Conservation (phyloP, 2,329 filamentous ascomycete genomes). For the Hypoxylon sp. region DNA sequence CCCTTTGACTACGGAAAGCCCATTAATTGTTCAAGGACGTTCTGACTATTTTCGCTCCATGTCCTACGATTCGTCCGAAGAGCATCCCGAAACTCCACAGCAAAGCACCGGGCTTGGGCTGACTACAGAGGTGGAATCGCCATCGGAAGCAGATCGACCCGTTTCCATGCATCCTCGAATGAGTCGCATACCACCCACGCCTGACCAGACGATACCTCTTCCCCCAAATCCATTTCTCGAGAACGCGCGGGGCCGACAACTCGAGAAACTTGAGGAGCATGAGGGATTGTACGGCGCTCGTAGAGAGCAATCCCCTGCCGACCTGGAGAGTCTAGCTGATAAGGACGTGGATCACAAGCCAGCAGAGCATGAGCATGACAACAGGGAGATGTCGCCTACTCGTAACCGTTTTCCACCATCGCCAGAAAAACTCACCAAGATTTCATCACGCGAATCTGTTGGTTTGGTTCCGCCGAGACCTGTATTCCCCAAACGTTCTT, state of each 20-base stretch:
- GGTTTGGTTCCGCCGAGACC: conserved; percentile 61
- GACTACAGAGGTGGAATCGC: conserved; percentile 64
- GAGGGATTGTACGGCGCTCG: conserved; percentile 61
- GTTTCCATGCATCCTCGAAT: conserved; percentile 79
- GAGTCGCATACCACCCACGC: conserved; percentile 67
- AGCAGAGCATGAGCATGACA: conserved; percentile 46
- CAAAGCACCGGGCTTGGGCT: conserved; percentile 57
- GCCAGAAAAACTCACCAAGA: conserved; percentile 55
- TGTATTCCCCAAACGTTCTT: conserved; percentile 61
- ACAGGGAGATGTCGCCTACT: conserved; percentile 49
- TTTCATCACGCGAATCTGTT: conserved; percentile 59
- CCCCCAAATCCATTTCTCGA: conserved; percentile 54
- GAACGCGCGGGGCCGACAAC: conserved; percentile 51
- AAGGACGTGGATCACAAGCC: conserved; percentile 37
- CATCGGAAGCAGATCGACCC: conserved; percentile 67
- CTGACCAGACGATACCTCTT: conserved; percentile 58
- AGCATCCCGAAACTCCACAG: conserved; percentile 51
- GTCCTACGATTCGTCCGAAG: conserved; percentile 68
- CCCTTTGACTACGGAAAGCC: conserved; percentile 82
- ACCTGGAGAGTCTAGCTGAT: conserved; percentile 52
- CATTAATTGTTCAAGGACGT: conserved; percentile 76
- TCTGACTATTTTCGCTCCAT: conserved; percentile 83
- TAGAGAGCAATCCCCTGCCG: conserved; percentile 66
- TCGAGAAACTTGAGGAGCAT: conserved; percentile 52
- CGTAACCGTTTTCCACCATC: conserved; percentile 50